Percentiles rank a stretch among this genome's conserved stretches.
phyloP scores from a whole-genome alignment of 2,329 filamentous ascomycete genomes.

The Aspergillus sp. region DNA sequence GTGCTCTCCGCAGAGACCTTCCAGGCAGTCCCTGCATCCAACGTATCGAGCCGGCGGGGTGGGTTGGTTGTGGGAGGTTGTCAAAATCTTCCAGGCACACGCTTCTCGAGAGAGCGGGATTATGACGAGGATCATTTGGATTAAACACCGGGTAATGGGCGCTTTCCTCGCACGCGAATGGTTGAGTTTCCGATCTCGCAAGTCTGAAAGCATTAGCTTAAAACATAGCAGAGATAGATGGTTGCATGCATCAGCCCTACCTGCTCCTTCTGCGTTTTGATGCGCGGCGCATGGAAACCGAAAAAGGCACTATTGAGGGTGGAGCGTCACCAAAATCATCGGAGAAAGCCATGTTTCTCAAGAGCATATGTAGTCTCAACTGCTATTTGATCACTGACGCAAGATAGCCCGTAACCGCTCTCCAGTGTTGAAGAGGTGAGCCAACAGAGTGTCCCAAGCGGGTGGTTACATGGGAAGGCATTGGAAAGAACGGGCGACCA shows the following conservation, averaged over 20 bases:
- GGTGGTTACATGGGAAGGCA: background rate
- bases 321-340: slow-evolving; percentile 1
- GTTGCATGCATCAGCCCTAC: slow-evolving; percentile 15
- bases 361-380: background rate
- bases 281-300: slow-evolving; percentile 22
- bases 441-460: background rate
- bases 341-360: slow-evolving; percentile 6
- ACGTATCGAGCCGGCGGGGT: slow-evolving; percentile 18
- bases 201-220: slow-evolving; percentile 7
- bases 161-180: slow-evolving; percentile 32
- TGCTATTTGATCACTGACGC: background rate
- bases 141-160: slow-evolving; percentile 38
- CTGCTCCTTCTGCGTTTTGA: slow-evolving; percentile 20
- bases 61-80: slow-evolving; percentile 14
- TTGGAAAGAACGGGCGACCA: background rate
- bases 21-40: slow-evolving; percentile 29
- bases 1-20: slow-evolving; percentile 33
- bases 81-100: slow-evolving; percentile 15
- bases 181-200: slow-evolving; percentile 8
- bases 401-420: background rate
- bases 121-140: slow-evolving; percentile 37
- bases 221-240: background rate
- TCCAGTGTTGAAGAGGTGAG: background rate
- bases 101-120: slow-evolving; percentile 21
- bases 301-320: slow-evolving; percentile 21